Percentiles rank a stretch among this genome's conserved stretches.
Conservation (phyloP, 306 rosid species). For the Ziziphus jujuba region DNA sequence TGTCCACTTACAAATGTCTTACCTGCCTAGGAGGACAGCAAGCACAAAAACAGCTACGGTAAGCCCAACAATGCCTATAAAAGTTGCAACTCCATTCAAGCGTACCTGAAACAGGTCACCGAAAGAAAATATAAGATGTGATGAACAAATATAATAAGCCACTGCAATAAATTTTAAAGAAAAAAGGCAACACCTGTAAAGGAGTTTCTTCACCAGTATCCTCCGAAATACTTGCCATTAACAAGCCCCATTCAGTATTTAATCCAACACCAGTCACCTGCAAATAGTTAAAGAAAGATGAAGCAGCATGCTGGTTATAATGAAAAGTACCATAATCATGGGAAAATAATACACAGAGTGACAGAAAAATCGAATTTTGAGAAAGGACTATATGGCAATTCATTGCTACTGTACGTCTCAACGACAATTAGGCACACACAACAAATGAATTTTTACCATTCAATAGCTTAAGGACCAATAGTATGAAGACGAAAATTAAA, state of each 20-base stretch:
- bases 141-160: neutral
- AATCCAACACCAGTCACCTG: slow-evolving; percentile 98
- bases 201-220: slow-evolving; percentile 99
- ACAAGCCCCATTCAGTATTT: slow-evolving; percentile 98
- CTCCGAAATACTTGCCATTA: slow-evolving; percentile 99
- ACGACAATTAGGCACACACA: no score
- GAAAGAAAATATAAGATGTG: slow-evolving; percentile 24
- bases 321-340: neutral
- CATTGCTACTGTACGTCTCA: no score
- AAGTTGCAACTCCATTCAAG: slow-evolving; percentile 97
- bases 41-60: slow-evolving; percentile 79
- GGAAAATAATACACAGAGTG: neutral
- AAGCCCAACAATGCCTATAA: slow-evolving; percentile 94
- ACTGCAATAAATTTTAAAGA: slow-evolving; percentile 21
- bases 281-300: slow-evolving; percentile 23
- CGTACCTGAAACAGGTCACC: slow-evolving; percentile 69
- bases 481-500: no score
- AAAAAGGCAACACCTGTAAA: slow-evolving; percentile 63
- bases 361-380: neutral
- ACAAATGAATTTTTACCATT: no score
- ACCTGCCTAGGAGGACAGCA: slow-evolving; percentile 82
- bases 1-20: slow-evolving; percentile 19
- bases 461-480: no score
- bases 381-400: neutral
- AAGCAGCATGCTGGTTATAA: slow-evolving; percentile 1